A percentile compares a stretch with the other conserved stretches of the same genome.
These are phyloP conservation scores for Zymoseptoria passerinii DNA, from an alignment of 2,329 filamentous ascomycete species.

Conservation along the genomic window DNA sequence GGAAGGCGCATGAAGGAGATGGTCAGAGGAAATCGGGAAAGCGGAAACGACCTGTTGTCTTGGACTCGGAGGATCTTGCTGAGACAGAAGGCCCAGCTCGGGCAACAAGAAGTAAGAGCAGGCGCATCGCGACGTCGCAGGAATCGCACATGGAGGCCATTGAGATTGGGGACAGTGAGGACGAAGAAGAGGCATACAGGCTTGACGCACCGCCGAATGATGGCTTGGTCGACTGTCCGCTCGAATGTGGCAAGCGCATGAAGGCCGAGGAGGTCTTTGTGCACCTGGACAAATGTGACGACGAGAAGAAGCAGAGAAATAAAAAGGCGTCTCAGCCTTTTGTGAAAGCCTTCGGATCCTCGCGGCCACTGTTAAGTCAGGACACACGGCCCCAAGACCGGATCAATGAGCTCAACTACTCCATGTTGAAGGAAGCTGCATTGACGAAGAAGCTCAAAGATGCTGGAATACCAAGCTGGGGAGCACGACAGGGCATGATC, in stretches of 20 bases:
- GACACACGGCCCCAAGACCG: slow-evolving; percentile 46
- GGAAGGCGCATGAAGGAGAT: slow-evolving; percentile 21
- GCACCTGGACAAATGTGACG: slow-evolving; percentile 67
- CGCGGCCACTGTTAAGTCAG: slow-evolving; percentile 14
- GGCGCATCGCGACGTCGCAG: slow-evolving; percentile 26
- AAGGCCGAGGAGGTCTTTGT: slow-evolving; percentile 66
- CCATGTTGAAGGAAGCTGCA: slow-evolving; percentile 68
- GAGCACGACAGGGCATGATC: slow-evolving; percentile 62
- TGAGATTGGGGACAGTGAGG: slow-evolving; percentile 33
- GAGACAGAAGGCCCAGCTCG: slow-evolving; percentile 18
- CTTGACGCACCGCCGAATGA: slow-evolving; percentile 46
- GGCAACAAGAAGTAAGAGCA: slow-evolving; percentile 33
- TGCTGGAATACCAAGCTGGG: slow-evolving; percentile 65
- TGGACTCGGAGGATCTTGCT: slow-evolving; percentile 26
- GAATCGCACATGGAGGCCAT: slow-evolving; percentile 23
- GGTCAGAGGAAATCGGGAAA: slow-evolving; percentile 36
- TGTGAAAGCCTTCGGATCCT: slow-evolving; percentile 8
- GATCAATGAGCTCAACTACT: slow-evolving; percentile 76
- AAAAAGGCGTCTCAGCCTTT: slow-evolving; percentile 15
- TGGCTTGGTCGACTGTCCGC: slow-evolving; percentile 73
- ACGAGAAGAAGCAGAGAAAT: slow-evolving; percentile 25
- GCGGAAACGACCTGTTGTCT: slow-evolving; percentile 39
- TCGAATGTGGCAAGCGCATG: slow-evolving; percentile 67
- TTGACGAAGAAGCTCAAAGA: slow-evolving; percentile 76
- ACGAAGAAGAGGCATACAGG: slow-evolving; percentile 29